Conservation (phyloP, 768 basidiomycete species). For the Termitomyces sp. region DNA sequence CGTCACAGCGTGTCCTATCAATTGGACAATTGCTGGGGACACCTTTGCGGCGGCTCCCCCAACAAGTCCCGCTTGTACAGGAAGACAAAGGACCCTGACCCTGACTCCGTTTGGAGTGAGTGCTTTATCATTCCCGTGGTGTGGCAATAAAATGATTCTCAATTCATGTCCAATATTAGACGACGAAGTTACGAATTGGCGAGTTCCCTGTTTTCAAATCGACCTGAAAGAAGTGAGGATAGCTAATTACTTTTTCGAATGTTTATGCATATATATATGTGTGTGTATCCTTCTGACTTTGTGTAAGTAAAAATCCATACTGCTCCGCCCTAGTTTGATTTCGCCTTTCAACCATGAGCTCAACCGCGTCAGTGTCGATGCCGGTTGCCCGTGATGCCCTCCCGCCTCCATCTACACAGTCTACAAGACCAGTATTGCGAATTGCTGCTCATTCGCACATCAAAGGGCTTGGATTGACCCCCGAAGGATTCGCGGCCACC, state of each 20-base stretch:
- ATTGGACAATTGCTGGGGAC: constrained; percentile 39
- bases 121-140: neutral
- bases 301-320: too few relatives aligned
- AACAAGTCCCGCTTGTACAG: constrained; percentile 36
- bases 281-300: too few relatives aligned
- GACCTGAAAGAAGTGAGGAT: too few relatives aligned
- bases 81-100: constrained; percentile 33
- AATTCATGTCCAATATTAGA: constrained; percentile 1
- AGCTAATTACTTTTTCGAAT: too few relatives aligned
- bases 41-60: constrained; percentile 46
- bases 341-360: constrained; percentile 21
- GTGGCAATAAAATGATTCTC: too few relatives aligned
- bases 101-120: constrained; percentile 46
- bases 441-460: constrained; percentile 94
- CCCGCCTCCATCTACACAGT: neutral
- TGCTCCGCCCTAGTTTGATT: too few relatives aligned
- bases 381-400: neutral
- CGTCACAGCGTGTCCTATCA: constrained; percentile 43
- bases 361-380: neutral
- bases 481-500: constrained; percentile 71
- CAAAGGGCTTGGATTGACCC: constrained; percentile 85
- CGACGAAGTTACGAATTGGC: constrained; percentile 32
- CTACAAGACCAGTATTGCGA: constrained; percentile 27
- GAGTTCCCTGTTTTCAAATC: constrained; percentile 34
- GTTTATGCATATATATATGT: too few relatives aligned